phyloP scores from a whole-genome alignment of 2,329 filamentous ascomycete genomes.

The Phoma herbarum region DNA sequence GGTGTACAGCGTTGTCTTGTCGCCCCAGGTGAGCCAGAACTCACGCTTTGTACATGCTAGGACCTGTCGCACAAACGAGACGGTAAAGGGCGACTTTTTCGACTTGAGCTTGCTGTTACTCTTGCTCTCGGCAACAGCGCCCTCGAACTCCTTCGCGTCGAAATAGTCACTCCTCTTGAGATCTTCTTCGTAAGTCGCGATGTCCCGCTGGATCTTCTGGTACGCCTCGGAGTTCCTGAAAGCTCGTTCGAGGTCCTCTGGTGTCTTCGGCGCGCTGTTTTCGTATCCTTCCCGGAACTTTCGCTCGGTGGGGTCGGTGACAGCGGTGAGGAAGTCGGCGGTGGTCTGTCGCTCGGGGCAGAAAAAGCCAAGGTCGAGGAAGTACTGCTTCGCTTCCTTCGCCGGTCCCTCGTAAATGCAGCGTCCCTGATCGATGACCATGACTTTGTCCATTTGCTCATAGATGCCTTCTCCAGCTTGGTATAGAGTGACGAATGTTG shows the following conservation, averaged over 20 bases:
- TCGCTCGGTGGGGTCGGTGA: conserved; percentile 77
- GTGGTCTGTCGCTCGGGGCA: conserved; percentile 72
- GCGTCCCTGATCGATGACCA: conserved; percentile 77
- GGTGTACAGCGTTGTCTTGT: conserved; percentile 74
- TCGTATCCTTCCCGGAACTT: conserved; percentile 68
- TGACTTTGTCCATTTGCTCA: conserved; percentile 79
- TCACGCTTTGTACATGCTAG: conserved; percentile 74
- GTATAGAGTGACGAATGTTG: conserved; percentile 75
- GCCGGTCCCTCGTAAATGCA: conserved; percentile 73
- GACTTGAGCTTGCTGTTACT: conserved; percentile 64
- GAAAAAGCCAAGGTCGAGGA: conserved; percentile 70
- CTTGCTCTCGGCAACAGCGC: conserved; percentile 71
- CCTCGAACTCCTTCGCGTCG: conserved; percentile 71
- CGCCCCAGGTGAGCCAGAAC: conserved; percentile 79
- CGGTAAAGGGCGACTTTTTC: conserved; percentile 78
- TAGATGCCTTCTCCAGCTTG: conserved; percentile 76
- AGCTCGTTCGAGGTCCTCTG: conserved; percentile 72
- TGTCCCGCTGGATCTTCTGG: conserved; percentile 67
- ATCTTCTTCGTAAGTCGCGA: conserved; percentile 67
- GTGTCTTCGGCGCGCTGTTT: conserved; percentile 71
- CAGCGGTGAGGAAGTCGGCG: conserved; percentile 78
- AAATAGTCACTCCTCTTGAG: conserved; percentile 65
- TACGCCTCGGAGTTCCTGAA: conserved; percentile 72
- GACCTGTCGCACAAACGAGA: conserved; percentile 77
- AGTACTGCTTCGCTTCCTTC: conserved; percentile 70